phyloP scores from a whole-genome alignment of 352 stramenopile genomes.

The Pythium scleroteichum region DNA sequence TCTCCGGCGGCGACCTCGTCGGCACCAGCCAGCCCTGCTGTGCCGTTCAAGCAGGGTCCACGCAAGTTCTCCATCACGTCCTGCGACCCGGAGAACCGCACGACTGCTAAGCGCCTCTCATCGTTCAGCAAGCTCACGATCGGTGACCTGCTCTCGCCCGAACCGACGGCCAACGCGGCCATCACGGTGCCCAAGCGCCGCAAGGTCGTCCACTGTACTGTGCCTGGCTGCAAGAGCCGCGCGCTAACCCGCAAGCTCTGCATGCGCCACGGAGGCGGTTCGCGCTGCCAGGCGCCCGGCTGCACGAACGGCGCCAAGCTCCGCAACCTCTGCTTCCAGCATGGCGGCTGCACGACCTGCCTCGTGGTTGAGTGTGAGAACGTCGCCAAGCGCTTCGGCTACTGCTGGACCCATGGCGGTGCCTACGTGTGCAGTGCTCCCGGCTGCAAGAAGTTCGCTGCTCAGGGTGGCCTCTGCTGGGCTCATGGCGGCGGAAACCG shows the following conservation, averaged over 20 bases:
- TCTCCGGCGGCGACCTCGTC: neutral
- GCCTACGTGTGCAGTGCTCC: constrained; percentile 38
- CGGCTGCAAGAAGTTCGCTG: constrained; percentile 41
- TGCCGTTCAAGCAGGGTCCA: constrained; percentile 15
- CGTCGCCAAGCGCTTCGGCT: constrained; percentile 29
- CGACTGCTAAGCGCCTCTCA: constrained; percentile 22
- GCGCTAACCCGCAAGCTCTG: constrained; percentile 33
- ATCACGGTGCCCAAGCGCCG: constrained; percentile 23
- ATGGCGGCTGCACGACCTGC: constrained; percentile 26
- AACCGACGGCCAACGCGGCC: constrained; percentile 9
- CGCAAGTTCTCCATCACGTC: constrained; percentile 20
- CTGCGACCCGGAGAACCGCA: constrained; percentile 30
- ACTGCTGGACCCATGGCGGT: constrained; percentile 36
- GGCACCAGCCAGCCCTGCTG: constrained; percentile 10
- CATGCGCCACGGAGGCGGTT: constrained; percentile 74
- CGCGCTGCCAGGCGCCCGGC: constrained; percentile 53
- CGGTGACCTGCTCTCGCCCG: constrained; percentile 22
- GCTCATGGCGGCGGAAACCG: constrained; percentile 46
- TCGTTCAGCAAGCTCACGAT: constrained; percentile 27
- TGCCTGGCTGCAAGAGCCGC: constrained; percentile 22
- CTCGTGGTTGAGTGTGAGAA: constrained; percentile 22
- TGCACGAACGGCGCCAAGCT: constrained; percentile 29
- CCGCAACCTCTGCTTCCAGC: constrained; percentile 30
- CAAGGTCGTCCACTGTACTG: constrained; percentile 26
- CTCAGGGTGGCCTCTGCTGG: constrained; percentile 40